phyloP scores from a whole-genome alignment of 306 rosid species.

The Quercus bicolor region DNA sequence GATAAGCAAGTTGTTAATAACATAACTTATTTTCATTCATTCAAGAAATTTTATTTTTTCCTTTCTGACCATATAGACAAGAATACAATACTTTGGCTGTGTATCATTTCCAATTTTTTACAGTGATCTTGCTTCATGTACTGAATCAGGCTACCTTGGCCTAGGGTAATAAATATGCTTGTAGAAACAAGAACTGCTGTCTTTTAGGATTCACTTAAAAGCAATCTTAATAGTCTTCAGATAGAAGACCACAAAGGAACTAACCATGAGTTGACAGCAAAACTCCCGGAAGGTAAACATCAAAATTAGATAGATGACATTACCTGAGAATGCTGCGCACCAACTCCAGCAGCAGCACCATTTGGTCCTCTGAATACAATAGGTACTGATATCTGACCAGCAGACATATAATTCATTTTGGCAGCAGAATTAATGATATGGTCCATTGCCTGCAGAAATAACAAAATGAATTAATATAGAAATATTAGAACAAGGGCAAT shows the following conservation, averaged over 20 bases:
- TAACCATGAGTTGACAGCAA: slow-evolving; percentile 1
- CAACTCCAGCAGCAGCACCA: slow-evolving; percentile 99
- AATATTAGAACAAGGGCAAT: background rate
- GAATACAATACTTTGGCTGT: too few relatives aligned
- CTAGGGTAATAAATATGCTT: too few relatives aligned
- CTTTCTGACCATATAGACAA: too few relatives aligned
- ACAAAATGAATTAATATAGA: background rate
- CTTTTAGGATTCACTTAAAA: too few relatives aligned
- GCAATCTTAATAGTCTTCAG: too few relatives aligned
- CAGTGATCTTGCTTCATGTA: too few relatives aligned
- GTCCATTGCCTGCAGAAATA: slow-evolving; percentile 79
- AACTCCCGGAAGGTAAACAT: background rate
- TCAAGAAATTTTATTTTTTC: too few relatives aligned
- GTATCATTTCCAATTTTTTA: too few relatives aligned
- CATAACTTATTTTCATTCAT: too few relatives aligned
- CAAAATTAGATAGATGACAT: slow-evolving; percentile 22
- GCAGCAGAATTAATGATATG: slow-evolving; percentile 99
- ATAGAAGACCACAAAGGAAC: background rate
- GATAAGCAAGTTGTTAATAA: too few relatives aligned
- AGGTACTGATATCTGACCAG: slow-evolving; percentile 90
- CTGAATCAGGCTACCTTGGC: too few relatives aligned
- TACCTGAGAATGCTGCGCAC: slow-evolving; percentile 99
- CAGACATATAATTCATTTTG: slow-evolving; percentile 92
- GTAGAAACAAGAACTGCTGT: too few relatives aligned
- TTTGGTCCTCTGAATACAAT: slow-evolving; percentile 99